Evolutionary conservation across 148 eudicot genomes (phyloP).

Genomic region (Pharnaceum exiguum): DNA sequence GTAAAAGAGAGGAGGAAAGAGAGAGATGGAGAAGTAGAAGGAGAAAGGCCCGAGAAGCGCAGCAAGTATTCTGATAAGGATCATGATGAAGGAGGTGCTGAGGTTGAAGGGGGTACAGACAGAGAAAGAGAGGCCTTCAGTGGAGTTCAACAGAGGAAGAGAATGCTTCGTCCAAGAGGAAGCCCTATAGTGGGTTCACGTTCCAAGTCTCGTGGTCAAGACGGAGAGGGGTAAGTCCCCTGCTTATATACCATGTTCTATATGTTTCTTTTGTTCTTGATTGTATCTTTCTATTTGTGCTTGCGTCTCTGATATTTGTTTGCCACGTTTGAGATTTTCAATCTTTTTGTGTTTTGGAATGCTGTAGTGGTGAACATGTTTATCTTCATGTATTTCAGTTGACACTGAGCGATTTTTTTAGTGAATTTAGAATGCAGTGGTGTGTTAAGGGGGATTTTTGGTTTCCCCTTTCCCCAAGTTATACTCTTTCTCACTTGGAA

Average conservation of each 20-base stretch:
- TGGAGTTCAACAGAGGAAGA: slow-evolving; percentile 88
- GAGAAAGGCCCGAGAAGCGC: slow-evolving; percentile 83
- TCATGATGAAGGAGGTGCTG: slow-evolving; percentile 62
- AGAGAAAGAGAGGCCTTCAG: slow-evolving; percentile 72
- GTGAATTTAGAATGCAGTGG: no score
- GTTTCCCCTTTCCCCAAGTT: no score
- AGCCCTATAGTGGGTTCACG: slow-evolving; percentile 83
- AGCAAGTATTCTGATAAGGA: slow-evolving; percentile 64
- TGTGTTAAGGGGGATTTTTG: no score
- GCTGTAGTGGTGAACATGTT: no score
- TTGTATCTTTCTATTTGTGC: neutral
- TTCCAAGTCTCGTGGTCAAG: slow-evolving; percentile 57
- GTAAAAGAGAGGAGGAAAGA: slow-evolving; percentile 73
- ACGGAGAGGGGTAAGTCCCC: slow-evolving; percentile 67
- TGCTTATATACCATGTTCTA: neutral
- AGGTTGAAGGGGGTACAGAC: slow-evolving; percentile 60
- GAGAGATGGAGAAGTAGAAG: slow-evolving; percentile 75
- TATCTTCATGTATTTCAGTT: no score
- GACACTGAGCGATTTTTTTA: no score
- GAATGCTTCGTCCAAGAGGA: slow-evolving; percentile 94
- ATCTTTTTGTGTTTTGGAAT: no score
- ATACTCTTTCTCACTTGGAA: no score
- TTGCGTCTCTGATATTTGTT: neutral
- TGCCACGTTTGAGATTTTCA: no score
- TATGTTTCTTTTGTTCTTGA: neutral